Percentiles rank a stretch among this genome's conserved stretches.
Conservation (phyloP, 768 basidiomycete species). For the Boletus rufocinnamomeus region DNA sequence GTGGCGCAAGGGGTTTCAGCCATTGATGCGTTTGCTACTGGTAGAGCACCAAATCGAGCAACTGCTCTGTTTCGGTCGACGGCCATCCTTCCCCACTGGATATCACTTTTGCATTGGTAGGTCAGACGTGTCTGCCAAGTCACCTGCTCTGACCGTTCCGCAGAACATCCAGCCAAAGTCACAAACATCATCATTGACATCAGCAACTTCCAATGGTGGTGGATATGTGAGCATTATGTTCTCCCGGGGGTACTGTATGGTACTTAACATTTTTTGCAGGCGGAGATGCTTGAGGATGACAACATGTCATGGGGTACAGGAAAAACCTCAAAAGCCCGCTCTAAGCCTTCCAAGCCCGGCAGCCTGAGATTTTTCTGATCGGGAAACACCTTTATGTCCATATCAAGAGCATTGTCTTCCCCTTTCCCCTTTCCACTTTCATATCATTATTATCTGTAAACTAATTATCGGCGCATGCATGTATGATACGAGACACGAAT, state of each 20-base stretch:
- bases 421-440: neutral
- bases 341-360: conserved; percentile 12
- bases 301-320: conserved; percentile 30
- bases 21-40: neutral
- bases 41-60: conserved; percentile 24
- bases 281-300: conserved; percentile 33
- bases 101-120: conserved; percentile 24
- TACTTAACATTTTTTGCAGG: conserved; percentile 10
- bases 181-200: conserved; percentile 2
- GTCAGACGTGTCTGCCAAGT: conserved; percentile 1
- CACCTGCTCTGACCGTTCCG: neutral
- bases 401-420: neutral
- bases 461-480: conserved; percentile 9
- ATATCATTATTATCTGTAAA: conserved; percentile 4
- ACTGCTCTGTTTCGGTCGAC: conserved; percentile 13
- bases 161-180: conserved; percentile 16
- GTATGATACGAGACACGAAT: conserved; percentile 16
- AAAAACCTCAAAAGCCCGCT: conserved; percentile 1
- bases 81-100: conserved; percentile 24
- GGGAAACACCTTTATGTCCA: neutral
- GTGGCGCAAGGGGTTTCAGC: neutral
- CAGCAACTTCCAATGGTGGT: neutral
- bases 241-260: neutral
- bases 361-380: conserved; percentile 15
- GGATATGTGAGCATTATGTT: conserved; percentile 20